These are phyloP conservation scores for Geranomyces michiganensis DNA, from an alignment of 192 early-diverging fungal genomes.

Conservation along the genomic window DNA sequence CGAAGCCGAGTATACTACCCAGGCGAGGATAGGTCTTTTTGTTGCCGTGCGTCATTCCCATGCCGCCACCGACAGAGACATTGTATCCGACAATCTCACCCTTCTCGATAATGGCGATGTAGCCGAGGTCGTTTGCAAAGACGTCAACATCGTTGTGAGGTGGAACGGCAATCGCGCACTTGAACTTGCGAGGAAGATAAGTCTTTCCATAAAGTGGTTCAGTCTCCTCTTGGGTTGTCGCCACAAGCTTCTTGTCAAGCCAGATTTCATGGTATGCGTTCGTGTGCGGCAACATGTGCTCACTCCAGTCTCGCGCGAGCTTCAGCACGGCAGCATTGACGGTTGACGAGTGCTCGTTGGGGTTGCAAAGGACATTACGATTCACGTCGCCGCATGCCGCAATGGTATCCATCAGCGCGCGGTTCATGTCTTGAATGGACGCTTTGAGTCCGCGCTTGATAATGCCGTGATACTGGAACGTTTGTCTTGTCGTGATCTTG, in stretches of 20 bases:
- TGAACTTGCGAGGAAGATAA: conserved; percentile 96
- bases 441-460: conserved; percentile 87
- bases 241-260: conserved; percentile 88
- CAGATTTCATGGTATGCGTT: conserved; percentile 97
- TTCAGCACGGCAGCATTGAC: conserved; percentile 78
- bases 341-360: conserved; percentile 78
- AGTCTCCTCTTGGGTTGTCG: conserved; percentile 64
- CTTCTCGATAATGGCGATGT: conserved; percentile 85
- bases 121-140: conserved; percentile 93
- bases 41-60: conserved; percentile 99
- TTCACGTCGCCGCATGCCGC: conserved; percentile 99
- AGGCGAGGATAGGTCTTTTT: conserved; percentile 94
- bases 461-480: conserved; percentile 96
- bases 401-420: conserved; percentile 83
- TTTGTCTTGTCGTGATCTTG: conserved; percentile 95
- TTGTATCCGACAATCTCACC: conserved; percentile 86
- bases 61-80: conserved; percentile 92
- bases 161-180: conserved; percentile 92
- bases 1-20: conserved; percentile 77
- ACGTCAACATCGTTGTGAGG: conserved; percentile 97
- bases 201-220: conserved; percentile 93
- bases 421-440: conserved; percentile 92
- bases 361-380: conserved; percentile 93
- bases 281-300: conserved; percentile 82
- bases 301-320: conserved; percentile 71